Base-by-base conservation (phyloP, 2,329 filamentous ascomycete genomes). In the Periconia sp. region DNA sequence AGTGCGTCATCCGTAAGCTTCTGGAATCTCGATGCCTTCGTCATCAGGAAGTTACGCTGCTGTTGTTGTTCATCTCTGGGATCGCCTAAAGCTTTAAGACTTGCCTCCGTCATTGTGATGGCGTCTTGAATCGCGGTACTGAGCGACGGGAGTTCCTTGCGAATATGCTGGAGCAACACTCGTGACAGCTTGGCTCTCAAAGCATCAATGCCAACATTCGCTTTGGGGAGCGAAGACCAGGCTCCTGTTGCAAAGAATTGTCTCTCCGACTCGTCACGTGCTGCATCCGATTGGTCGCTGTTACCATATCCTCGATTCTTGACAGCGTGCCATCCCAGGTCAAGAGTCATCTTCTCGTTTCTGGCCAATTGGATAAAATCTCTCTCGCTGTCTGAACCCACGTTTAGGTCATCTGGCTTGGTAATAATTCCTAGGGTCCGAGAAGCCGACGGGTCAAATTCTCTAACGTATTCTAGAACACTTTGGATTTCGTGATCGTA, bases 401-500 rank as follows among this genome's bases (percentile, higher is more conserved):
- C 26, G 16, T 55, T 43, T 4, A 72, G 36, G 2, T 36, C 55
- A 49, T 77, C 74, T 8, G 70, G 70, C 35, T 74, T 76, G 5
- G 72, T 77, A 41, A 75, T 72, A 33, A 78, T 71, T 0, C 73
- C 73, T 11, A 78, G 52, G 1, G 71, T 76, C 1, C 73, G 65
- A 3, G 46, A 25, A 1, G 28, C 37, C 1, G 2, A 24, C n/a
- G 35, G 40, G n/a, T 53, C 50, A 10, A 29, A 13, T 17, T 36
- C 12, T 18, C 23, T 25, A 15, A 50, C 37, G 2, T 45, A 39
- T 3, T 61, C 51, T 4, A 74, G 56, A 8, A 76, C 66, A 1
- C 45, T 46, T 46, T 77, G 73, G 16, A 69, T 72, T 3, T 65
- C 65, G 11, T 62, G 57, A 22, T 77, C 73, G 18, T 70, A 71